These are phyloP conservation scores for Sorghum bicolor DNA, from an alignment of 176 grass and related monocot species.

Conservation along the genomic window Sorghum_bicolor_NCBIv3 NC_012872.2:12085001-12085500, in stretches of 20 bases:
- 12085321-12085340: not conserved
- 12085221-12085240: not conserved
- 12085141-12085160: no score
- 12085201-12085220: not conserved
- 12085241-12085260: not conserved
- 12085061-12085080: not conserved
- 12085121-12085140: no score
- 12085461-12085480: constrained; percentile 46
- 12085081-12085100: not conserved
- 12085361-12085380: not conserved
- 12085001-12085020: no score
- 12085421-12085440: not conserved
- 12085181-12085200: not conserved
- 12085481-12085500: constrained; percentile 55
- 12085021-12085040: not conserved
- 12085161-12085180: no score
- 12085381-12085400: not conserved
- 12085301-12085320: not conserved
- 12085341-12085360: not conserved
- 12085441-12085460: not conserved
- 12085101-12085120: not conserved
- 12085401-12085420: not conserved
- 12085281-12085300: not conserved
- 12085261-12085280: no score
- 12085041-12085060: not conserved